Conservation (phyloP, 768 basidiomycete species). For the Tulasnella sp. region DNA sequence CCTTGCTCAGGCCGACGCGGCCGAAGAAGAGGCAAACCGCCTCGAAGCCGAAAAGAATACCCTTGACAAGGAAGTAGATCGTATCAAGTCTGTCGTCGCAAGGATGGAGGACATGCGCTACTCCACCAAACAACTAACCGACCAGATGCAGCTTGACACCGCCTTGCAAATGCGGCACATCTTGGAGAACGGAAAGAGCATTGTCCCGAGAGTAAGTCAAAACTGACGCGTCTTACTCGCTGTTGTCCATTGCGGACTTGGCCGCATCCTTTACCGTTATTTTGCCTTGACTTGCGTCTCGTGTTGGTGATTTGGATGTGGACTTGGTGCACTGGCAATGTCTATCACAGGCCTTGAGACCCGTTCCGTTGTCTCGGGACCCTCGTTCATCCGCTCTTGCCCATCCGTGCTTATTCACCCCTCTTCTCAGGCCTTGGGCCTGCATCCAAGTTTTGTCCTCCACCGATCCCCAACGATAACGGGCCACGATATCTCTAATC, state of each 20-base stretch:
- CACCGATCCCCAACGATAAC: not conserved
- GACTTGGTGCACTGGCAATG: not conserved
- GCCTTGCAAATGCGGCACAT: slow-evolving; percentile 10
- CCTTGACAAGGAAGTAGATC: slow-evolving; percentile 13
- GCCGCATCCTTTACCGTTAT: not conserved
- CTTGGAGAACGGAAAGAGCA: slow-evolving; percentile 15
- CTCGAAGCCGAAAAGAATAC: not conserved
- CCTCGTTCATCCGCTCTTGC: not conserved
- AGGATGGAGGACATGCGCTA: slow-evolving; percentile 14
- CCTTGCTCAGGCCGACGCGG: slow-evolving; percentile 12
- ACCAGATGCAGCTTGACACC: slow-evolving; percentile 12
- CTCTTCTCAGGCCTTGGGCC: slow-evolving; percentile 2
- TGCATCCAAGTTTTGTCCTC: not conserved
- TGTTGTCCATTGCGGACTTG: not conserved
- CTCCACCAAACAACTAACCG: slow-evolving; percentile 11
- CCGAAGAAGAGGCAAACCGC: slow-evolving; percentile 14
- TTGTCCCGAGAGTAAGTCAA: slow-evolving; percentile 7
- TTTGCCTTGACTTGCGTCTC: not conserved
- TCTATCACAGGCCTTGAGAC: slow-evolving; percentile 7
- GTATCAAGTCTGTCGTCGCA: slow-evolving; percentile 8
- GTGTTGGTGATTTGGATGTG: not conserved
- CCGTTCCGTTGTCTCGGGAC: slow-evolving; percentile 2
- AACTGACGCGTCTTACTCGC: not conserved
- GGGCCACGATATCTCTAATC: not conserved
- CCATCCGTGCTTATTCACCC: too few species aligned